Percentiles rank a stretch among this genome's conserved stretches.
Conservation (phyloP, 2,329 filamentous ascomycete species). For the Penicillium oxalicum region DNA sequence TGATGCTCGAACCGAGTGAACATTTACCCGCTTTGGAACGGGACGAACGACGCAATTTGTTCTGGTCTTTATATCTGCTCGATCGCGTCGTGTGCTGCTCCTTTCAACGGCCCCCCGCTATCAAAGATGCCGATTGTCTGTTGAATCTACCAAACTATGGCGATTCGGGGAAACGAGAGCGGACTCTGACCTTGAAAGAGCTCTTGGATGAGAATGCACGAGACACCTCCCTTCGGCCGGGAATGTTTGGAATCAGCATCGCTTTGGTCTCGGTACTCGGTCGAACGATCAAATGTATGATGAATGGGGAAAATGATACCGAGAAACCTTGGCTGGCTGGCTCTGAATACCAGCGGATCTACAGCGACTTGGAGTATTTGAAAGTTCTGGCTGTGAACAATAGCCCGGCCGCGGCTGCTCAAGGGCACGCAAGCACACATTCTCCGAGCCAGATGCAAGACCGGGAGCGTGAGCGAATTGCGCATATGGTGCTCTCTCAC, state of each 20-base stretch:
- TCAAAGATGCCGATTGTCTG: conserved; percentile 30
- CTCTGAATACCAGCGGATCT: conserved; percentile 13
- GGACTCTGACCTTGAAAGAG: conserved; percentile 5
- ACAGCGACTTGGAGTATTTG: conserved; percentile 12
- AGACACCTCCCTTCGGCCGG: conserved; percentile 4
- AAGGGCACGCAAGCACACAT: neutral
- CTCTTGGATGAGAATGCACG: conserved; percentile 7
- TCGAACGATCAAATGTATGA: conserved; percentile 17
- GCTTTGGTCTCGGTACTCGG: conserved; percentile 15
- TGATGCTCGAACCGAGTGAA: conserved; percentile 28
- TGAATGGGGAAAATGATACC: conserved; percentile 7
- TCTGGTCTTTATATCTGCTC: conserved; percentile 38
- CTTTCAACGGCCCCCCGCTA: conserved; percentile 28
- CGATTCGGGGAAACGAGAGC: neutral
- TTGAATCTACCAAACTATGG: conserved; percentile 25
- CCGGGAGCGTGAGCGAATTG: conserved; percentile 12
- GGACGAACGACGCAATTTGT: conserved; percentile 33
- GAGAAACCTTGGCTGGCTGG: conserved; percentile 9
- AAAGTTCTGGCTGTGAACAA: conserved; percentile 14
- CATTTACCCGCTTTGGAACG: conserved; percentile 18
- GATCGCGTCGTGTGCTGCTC: conserved; percentile 36
- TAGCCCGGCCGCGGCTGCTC: conserved; percentile 7
- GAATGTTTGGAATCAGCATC: conserved; percentile 16
- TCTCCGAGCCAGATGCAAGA: conserved; percentile 3
- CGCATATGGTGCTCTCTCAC: conserved; percentile 19